Base-by-base conservation (phyloP, 208 protist genomes). In the Histomonas meleagridis region DNA sequence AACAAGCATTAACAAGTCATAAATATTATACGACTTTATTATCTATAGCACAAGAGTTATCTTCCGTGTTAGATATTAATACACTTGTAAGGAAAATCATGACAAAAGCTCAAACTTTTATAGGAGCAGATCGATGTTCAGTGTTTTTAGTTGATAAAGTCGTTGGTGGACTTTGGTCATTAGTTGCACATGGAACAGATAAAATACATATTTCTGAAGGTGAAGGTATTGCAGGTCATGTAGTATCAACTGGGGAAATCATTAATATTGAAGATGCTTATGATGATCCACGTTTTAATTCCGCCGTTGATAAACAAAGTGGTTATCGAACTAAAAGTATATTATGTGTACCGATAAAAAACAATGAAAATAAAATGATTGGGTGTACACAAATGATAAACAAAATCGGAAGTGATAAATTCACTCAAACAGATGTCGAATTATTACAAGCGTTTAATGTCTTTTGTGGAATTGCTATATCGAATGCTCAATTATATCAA, bases 181-280 rank as follows among this genome's bases (percentile, higher is more conserved):
- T 91, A 49, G 86, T 65, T 51, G 49, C 86, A 14, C 35, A 60
- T 69, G 86, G 55, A n/a, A 69, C 53, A 28, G 38, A 57, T 23
- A 91, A 69, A 26, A 93, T 92, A 1, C 28, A 51, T 43, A 76
- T 93, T 72, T 90, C 86, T 5, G 28, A 86, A 43, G 46, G 51
- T 14, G n/a, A 62, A 65, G 92, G 92, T 28, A 93, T 93, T 43
- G 92, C 92, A 46, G 92, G 92, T 1, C 51, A 93, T 79, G 92
- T 93, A 32, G 92, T 78, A 7, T 46, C 46, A 40, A 93, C 91
- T 43, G 93, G 93, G 0, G 76, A 95, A 91, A 91, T 69, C 16
- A 35, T 95, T 28, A 93, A 92, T 55, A 95, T 95, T 57, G 48
- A 43, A 32, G 94, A 95, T 72, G 94, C 94, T 49, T 95, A 95